Base-by-base conservation (phyloP, 768 basidiomycete species). In the Collybia sp. region DNA sequence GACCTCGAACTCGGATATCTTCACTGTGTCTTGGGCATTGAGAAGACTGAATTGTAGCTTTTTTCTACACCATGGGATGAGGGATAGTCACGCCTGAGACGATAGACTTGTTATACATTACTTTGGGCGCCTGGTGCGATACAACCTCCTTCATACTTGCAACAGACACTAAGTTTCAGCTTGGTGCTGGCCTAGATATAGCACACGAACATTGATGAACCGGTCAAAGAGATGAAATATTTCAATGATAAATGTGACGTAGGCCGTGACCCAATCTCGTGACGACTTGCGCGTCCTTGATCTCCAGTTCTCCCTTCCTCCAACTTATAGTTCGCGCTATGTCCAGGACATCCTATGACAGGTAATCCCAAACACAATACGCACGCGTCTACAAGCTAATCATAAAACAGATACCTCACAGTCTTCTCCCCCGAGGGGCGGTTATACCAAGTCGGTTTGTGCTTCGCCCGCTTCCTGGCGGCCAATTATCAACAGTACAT, bases 381-480 rank as follows among this genome's bases (percentile, higher is more conserved):
- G 6, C 20, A 3, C 9, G 38, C 30, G 41, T 12, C 10, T 41
- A 17, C 20, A 47, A 3, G 48, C 48, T 25, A 15, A n/a, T n/a
- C 6, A 25, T 38, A 31, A 25, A 16, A 15, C 48, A 87, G 91
- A 76, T 97, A 91, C 68, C 82, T 98, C 38, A 97, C 95, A 19
- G 90, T 97, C 54, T 96, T 96, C 74, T 96, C 92, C 2, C 93
- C 93, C 2, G 93, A 99, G 71, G 96, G 96, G 34, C 82, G 95
- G 46, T 71, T 99, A 48, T 99, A 98, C 63, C 96, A 99, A 93
- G 95, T 98, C 63, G 96, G 93, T 90, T 58, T 57, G 88, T 73
- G 9, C 35, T 47, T 3, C 9, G 46, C 20, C 13, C 40, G 40
- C 49, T 46, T 32, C 25, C 18, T 41, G 38, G 39, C 43, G 37